These are phyloP conservation scores for Fimicolochytrium jonesii DNA, from an alignment of 192 early-diverging fungal species.

Conservation along the genomic window DNA sequence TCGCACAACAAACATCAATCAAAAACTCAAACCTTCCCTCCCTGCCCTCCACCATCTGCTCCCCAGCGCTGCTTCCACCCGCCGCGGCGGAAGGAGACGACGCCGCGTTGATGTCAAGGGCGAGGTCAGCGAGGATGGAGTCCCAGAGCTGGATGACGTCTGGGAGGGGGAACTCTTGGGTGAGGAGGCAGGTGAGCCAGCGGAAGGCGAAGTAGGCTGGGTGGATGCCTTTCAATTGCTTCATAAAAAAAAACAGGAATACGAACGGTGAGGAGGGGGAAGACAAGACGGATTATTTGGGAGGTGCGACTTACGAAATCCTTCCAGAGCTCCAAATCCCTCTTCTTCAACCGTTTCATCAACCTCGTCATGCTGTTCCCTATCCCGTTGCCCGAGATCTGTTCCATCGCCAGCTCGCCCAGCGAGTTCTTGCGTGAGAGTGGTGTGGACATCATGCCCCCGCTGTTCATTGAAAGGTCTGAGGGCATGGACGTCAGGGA, in stretches of 20 bases:
- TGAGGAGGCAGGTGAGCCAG: slow-evolving; percentile 73
- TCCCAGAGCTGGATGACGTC: slow-evolving; percentile 80
- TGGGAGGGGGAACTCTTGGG: slow-evolving; percentile 67
- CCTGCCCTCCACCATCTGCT: not conserved
- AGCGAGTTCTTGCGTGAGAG: slow-evolving; percentile 15
- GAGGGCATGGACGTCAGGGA: not conserved
- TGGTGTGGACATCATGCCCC: too few relatives aligned
- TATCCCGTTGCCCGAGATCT: slow-evolving; percentile 52
- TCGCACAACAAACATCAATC: slow-evolving; percentile 68
- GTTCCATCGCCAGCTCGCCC: slow-evolving; percentile 22
- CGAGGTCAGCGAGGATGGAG: slow-evolving; percentile 66
- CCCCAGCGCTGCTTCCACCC: not conserved
- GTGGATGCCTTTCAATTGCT: slow-evolving; percentile 57
- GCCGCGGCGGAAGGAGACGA: not conserved
- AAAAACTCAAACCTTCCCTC: slow-evolving; percentile 60
- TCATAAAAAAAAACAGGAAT: not conserved
- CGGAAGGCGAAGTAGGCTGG: slow-evolving; percentile 75
- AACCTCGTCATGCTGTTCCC: slow-evolving; percentile 59
- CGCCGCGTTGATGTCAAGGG: slow-evolving; percentile 9
- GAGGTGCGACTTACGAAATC: slow-evolving; percentile 39
- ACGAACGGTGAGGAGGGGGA: not conserved
- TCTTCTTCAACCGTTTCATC: slow-evolving; percentile 46
- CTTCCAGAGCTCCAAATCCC: slow-evolving; percentile 57
- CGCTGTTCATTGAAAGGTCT: too few relatives aligned
- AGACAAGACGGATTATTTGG: too few relatives aligned